Percentiles rank a stretch among this genome's conserved stretches.
phyloP scores from a whole-genome alignment of 2,329 filamentous ascomycete genomes.

The Diaporthe nobilis region DNA sequence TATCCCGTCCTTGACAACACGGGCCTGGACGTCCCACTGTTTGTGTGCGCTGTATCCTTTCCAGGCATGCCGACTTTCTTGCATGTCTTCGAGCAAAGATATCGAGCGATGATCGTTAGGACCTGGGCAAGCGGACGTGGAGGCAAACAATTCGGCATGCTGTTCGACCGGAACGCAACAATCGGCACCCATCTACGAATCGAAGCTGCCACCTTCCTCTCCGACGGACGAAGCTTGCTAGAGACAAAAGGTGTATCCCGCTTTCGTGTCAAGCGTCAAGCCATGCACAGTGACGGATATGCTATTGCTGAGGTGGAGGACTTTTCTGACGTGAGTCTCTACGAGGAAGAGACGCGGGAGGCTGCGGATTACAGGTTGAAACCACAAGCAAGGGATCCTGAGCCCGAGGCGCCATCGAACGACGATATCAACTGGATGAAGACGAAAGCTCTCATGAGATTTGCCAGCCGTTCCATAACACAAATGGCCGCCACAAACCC shows the following conservation, averaged over 20 bases:
- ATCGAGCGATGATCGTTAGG: conserved; percentile 89
- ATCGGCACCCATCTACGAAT: conserved; percentile 83
- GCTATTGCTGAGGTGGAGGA: conserved; percentile 81
- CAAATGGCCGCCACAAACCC: conserved; percentile 78
- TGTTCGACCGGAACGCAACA: conserved; percentile 63
- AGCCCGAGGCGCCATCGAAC: conserved; percentile 37
- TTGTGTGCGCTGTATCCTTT: conserved; percentile 86
- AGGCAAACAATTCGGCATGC: conserved; percentile 86
- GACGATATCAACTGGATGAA: conserved; percentile 69
- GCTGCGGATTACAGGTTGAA: conserved; percentile 55
- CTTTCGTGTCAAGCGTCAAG: conserved; percentile 78
- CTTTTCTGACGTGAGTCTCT: conserved; percentile 84
- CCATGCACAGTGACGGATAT: conserved; percentile 79
- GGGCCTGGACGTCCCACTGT: conserved; percentile 77
- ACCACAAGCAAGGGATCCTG: not conserved
- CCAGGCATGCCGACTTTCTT: conserved; percentile 88
- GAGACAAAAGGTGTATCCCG: conserved; percentile 83
- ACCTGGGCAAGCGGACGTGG: conserved; percentile 71
- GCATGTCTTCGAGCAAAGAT: conserved; percentile 93
- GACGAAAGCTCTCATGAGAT: conserved; percentile 78
- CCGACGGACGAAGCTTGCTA: conserved; percentile 85
- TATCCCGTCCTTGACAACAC: conserved; percentile 58
- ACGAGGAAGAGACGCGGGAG: conserved; percentile 84
- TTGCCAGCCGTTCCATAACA: conserved; percentile 76
- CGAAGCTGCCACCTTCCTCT: conserved; percentile 78